These are phyloP conservation scores for Dactylonectria estremocensis DNA, from an alignment of 2,329 filamentous ascomycete species.

Conservation along the genomic window DNA sequence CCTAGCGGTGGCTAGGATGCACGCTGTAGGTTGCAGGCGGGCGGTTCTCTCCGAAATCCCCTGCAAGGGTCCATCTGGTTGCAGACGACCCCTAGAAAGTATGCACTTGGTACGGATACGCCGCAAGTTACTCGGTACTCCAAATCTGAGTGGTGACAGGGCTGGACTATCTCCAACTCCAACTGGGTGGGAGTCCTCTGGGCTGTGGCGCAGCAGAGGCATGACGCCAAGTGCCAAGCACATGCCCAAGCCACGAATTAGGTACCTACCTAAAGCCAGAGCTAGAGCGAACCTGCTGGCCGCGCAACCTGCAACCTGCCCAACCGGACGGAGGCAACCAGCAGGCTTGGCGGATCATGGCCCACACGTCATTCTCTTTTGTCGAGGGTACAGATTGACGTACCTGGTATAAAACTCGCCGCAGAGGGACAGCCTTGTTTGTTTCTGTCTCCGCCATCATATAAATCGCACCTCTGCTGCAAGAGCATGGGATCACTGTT, in stretches of 20 bases:
- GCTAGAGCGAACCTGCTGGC: constrained; percentile 1
- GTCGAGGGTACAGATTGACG: not conserved
- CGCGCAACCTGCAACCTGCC: constrained; percentile 21
- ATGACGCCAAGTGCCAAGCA: constrained; percentile 28
- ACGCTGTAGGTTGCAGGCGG: too few relatives aligned
- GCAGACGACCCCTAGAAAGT: too few relatives aligned
- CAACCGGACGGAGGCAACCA: constrained; percentile 26
- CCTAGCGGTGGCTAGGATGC: not conserved
- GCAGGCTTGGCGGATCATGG: constrained; percentile 12
- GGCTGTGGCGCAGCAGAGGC: constrained; percentile 7
- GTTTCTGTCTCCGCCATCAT: not conserved
- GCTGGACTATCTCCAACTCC: not conserved
- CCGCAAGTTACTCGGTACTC: not conserved
- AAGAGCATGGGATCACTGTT: constrained; percentile 49
- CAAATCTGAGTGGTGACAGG: not conserved
- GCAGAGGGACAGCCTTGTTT: not conserved
- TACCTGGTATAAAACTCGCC: constrained; percentile 23
- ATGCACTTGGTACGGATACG: too few relatives aligned
- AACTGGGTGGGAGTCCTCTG: not conserved
- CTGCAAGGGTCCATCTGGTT: too few relatives aligned
- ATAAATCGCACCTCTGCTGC: constrained; percentile 7
- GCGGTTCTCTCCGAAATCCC: too few relatives aligned
- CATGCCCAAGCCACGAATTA: not conserved
- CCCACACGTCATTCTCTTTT: constrained; percentile 12
- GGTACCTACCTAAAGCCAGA: not conserved